Evolutionary conservation across 148 eudicot species (phyloP), one percentile per base, ranked within the genome.

Genomic region (Fagopyrum homotropicum): DNA sequence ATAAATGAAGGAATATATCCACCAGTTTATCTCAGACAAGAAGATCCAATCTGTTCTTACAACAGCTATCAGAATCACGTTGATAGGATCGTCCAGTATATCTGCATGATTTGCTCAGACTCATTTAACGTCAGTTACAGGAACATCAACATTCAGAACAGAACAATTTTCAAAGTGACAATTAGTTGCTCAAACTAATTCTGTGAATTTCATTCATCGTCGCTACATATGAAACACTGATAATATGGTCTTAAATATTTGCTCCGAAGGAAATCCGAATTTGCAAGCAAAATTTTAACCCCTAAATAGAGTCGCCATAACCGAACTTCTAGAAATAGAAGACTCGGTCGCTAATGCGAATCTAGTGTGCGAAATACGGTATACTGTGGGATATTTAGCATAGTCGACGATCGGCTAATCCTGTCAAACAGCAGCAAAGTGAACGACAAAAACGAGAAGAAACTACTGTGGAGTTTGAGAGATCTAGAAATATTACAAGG

Each of bases 401-500:
- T 17, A 56, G 22, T 17, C 26, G 26, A 22, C 26, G 17, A 50
- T 72, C 63, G 46, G 15, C 9, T 10, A 10, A 80, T 29, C 66
- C 8, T 5, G 6, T 4, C 2, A 15, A 64, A 15, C 1, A 12
- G 45, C 8, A 64, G 61, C 43, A 11, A 30, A 40, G 2, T 30
- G 9, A 66, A 30, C 4, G 19, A 56, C 40, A 35, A 29, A 11
- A 15, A 45, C 15, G 1, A 72, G 46, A 63, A 6, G 52, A 4
- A 75, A 55, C 46, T 35, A 2, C 40, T 35, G 7, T 43, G 48
- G 46, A 71, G 50, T 22, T 22, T 22, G 68, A 74, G 26, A 19
- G 69, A 44, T 35, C 40, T 35, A 35, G 64, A 61, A 69, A 43
- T 73, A 84, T 51, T 76, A 90, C 96, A n/a, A 83, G 61, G 75